A percentile compares a stretch with the other conserved stretches of the same genome.
Conservation (phyloP, 306 rosid species). For the Chamaecrista fasciculata region DNA sequence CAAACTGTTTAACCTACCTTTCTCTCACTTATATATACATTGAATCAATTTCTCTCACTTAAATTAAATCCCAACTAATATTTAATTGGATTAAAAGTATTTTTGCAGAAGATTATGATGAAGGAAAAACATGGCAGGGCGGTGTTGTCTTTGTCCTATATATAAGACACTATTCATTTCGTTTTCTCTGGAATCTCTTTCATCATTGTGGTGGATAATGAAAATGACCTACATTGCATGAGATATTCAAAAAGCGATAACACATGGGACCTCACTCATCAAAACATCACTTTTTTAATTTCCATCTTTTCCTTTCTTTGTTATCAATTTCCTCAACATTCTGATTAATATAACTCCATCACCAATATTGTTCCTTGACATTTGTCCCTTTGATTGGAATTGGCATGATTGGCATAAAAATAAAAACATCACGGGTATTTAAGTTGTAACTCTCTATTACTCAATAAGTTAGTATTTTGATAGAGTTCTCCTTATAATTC, state of each 20-base stretch:
- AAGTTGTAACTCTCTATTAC: no score
- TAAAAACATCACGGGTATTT: no score
- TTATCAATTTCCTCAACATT: background rate
- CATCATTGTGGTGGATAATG: slow-evolving; percentile 53
- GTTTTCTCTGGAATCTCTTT: slow-evolving; percentile 42
- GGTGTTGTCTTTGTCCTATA: slow-evolving; percentile 54
- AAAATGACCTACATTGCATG: slow-evolving; percentile 45
- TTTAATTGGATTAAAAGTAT: no score
- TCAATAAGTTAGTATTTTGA: no score
- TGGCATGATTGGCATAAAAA: no score
- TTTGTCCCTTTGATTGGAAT: background rate
- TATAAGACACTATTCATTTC: slow-evolving; percentile 37
- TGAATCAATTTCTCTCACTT: no score
- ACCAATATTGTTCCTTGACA: background rate
- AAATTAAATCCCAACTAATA: no score
- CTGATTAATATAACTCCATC: no score
- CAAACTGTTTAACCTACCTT: background rate
- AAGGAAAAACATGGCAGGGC: slow-evolving; percentile 28
- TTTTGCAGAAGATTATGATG: no score
- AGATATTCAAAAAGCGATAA: slow-evolving; percentile 35
- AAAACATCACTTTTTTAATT: slow-evolving; percentile 3
- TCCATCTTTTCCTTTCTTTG: background rate
- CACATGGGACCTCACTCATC: slow-evolving; percentile 34
- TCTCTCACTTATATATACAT: no score
- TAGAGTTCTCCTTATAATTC: no score